Evolutionary conservation across 257 asterid genomes (phyloP), one percentile per base, ranked within the genome.

Genomic region (Mentha longifolia): DNA sequence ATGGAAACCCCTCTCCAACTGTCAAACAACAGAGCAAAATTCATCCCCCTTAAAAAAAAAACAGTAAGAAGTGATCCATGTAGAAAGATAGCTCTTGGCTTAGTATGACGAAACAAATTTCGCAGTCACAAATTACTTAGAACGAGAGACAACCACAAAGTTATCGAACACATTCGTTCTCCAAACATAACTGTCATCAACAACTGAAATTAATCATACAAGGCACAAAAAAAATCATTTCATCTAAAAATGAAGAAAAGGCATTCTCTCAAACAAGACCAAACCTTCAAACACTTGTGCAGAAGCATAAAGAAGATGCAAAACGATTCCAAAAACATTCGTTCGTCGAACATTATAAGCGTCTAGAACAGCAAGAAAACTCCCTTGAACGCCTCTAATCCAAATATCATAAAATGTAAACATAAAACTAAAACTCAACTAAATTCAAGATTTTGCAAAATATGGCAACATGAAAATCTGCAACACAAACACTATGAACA

Each of bases 1-100:
- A 75, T 81, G 86, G 45, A 76, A 77, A 69, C 97, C 97, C 57
- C 95, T 86, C 81, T 88, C 93, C 76, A 90, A 71, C 98, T 92
- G 95, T 65, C 64, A 22, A 42, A 75, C 71, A 52, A 58, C 64
- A 30, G 69, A 60, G 52, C 31, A 45, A 45, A 25, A 52, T 68
- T 1, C 46, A 68, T 60, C 73, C 28, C 67, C 74, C 50, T 31
- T 64, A 8, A 61, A 55, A 69, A 31, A 70, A 59, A n/a, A 57
- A 47, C 31, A 69, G 65, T 25, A 7, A 47, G 43, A 60, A 63
- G 11, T 14, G 15, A 37, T 64, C 52, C 71, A 3, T 1, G 41
- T 2, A 74, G 28, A 25, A 54, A 61, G 45, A 42, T n/a, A 41
- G 49, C 10, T 20, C 57, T 33, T 9, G 46, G 47, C 50, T 15